Percentiles rank a stretch among this genome's conserved stretches.
These are phyloP conservation scores for Globisporangium barbulae DNA, from an alignment of 352 stramenopile species.

Conservation along the genomic window DNA sequence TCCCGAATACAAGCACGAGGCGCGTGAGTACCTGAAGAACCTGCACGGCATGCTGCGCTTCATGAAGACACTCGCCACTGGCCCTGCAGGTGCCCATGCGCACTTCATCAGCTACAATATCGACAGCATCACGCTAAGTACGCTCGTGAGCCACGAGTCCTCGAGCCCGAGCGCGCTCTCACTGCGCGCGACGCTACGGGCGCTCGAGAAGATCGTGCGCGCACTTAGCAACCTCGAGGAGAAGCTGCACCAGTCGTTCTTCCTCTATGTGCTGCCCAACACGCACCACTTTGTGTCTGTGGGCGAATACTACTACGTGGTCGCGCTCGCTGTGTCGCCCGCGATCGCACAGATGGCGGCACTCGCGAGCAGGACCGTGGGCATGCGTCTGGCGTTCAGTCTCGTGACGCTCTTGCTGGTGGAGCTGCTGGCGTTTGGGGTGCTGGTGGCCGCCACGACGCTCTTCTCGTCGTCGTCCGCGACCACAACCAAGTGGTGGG, in stretches of 20 bases:
- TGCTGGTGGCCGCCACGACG: constrained; percentile 18
- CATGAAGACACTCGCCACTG: constrained; percentile 65
- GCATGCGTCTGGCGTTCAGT: constrained; percentile 64
- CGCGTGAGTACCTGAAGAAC: constrained; percentile 45
- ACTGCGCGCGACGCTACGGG: constrained; percentile 39
- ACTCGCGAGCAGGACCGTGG: constrained; percentile 43
- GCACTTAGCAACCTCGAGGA: constrained; percentile 86
- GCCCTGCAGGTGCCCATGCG: constrained; percentile 62
- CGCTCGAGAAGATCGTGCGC: constrained; percentile 65
- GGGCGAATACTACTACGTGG: constrained; percentile 82
- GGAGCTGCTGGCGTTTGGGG: constrained; percentile 25
- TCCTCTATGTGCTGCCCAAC: constrained; percentile 80
- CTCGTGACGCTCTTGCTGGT: constrained; percentile 34
- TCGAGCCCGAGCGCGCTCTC: constrained; percentile 23
- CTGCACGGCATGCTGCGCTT: constrained; percentile 76
- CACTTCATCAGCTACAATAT: constrained; percentile 88
- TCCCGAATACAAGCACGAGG: constrained; percentile 19
- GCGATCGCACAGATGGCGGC: constrained; percentile 58
- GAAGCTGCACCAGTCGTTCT: constrained; percentile 88
- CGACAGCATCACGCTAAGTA: constrained; percentile 70
- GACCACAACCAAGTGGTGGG: constrained; percentile 21
- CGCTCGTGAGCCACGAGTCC: constrained; percentile 19
- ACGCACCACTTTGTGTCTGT: constrained; percentile 79
- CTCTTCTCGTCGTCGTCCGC: neutral
- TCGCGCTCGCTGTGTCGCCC: constrained; percentile 67